These are phyloP conservation scores for Diaporthe nobilis DNA, from an alignment of 2,329 filamentous ascomycete genomes.

Conservation along the genomic window DNA sequence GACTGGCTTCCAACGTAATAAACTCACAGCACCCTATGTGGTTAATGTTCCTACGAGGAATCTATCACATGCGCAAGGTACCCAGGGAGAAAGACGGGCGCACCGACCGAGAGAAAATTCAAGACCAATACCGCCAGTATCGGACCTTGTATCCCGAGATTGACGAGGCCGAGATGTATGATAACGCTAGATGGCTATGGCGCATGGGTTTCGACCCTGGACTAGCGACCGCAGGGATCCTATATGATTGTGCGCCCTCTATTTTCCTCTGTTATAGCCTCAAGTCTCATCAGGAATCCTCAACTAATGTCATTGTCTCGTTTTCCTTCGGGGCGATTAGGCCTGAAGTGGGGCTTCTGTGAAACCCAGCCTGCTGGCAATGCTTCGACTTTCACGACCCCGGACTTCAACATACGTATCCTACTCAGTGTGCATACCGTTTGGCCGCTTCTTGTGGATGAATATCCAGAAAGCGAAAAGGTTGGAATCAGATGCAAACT, in stretches of 20 bases:
- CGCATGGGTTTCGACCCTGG: background rate
- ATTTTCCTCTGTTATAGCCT: background rate
- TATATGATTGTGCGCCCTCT: background rate
- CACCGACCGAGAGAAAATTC: background rate
- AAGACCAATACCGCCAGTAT: background rate
- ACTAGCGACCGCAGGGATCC: background rate
- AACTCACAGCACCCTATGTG: background rate
- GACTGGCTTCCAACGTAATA: background rate
- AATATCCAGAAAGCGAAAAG: slow-evolving; percentile 5
- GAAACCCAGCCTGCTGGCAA: background rate
- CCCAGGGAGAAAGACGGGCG: background rate
- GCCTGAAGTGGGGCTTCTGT: background rate
- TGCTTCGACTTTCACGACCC: background rate
- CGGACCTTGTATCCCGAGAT: background rate
- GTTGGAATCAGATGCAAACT: background rate
- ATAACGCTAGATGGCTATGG: background rate
- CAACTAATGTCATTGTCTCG: background rate
- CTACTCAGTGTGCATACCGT: background rate
- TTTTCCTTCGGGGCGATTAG: background rate
- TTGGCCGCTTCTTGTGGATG: background rate
- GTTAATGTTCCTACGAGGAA: background rate
- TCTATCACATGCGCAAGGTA: slow-evolving; percentile 2
- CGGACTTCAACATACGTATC: background rate
- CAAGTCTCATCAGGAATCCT: fast-evolving
- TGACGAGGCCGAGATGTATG: background rate